Evolutionary conservation across 1,139 yeast species (phyloP), one percentile per base, ranked within the genome.

Genomic region (Yamadazyma kanchanaburiensis): DNA sequence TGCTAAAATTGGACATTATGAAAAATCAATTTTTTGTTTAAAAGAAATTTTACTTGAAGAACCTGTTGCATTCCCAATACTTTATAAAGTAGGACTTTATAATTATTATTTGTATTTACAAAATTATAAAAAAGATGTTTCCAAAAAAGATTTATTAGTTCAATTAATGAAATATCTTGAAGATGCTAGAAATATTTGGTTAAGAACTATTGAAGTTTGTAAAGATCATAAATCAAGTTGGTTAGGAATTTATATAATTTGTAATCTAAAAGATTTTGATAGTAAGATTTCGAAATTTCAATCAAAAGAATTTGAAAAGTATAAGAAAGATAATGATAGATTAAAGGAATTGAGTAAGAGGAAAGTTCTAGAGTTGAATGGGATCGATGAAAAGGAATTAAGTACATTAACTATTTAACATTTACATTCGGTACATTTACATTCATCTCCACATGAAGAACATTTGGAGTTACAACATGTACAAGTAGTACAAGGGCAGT

Each of bases 31-130:
- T 6, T 77, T 70, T 49, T 69, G 86, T 36, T 67, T 74, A 24
- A 78, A 85, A 47, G 95, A 89, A 48, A 72, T 84, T 1, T 54
- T 88, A 14, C 46, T 85, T 22, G 66, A 74, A 15, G 70, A 69
- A 33, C 95, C 96, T 2, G 65, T 66, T 38, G 94, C 94, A 9
- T 87, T 82, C 56, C 76, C 80, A 34, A 70, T 82, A 6, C 82
- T 77, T 61, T 76, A 80, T 22, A 64, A 75, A 33, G 59, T 80
- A 14, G 94, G 87, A 2, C 40, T 60, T 25, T 31, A 36, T 20
- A 41, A 46, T 33, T 54, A 53, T 34, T 55, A 57, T 28, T 29
- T 32, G 12, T 56, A 43, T 35, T 42, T 56, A 17, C 61, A 56
- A 35, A 45, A 38, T 12, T 39, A 34, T 16, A 25, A 23, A 12